These are phyloP conservation scores for Populus hybrid DNA, from an alignment of 441 rosid species.

Conservation along the genomic window DNA sequence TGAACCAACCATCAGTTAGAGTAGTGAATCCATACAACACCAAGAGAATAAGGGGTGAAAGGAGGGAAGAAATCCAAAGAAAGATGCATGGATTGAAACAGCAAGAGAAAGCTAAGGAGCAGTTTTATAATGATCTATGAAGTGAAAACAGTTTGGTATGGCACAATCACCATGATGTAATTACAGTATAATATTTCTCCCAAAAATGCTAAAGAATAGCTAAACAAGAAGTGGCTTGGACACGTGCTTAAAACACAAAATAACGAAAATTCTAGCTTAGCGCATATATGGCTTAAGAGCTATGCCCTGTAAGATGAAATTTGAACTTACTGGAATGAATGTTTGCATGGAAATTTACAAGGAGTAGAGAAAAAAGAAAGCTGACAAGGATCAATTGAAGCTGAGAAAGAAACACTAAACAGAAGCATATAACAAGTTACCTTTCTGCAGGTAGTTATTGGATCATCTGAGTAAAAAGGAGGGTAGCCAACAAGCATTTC, in stretches of 20 bases:
- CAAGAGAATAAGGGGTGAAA: not conserved
- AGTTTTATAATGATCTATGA: not conserved
- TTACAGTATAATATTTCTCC: conserved; percentile 6
- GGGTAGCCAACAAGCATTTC: conserved; percentile 99
- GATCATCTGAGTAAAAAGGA: conserved; percentile 95
- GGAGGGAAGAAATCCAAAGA: not conserved
- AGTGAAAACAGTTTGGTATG: conserved; percentile 2
- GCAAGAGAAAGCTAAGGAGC: conserved; percentile 6
- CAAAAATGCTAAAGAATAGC: conserved; percentile 1
- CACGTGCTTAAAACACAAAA: not conserved
- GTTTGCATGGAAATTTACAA: not conserved
- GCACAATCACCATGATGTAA: not conserved
- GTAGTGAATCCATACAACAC: not conserved
- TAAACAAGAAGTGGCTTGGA: not conserved
- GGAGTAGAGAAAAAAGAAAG: not conserved
- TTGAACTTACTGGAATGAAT: not conserved
- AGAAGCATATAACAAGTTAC: conserved; percentile 29
- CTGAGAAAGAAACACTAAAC: conserved; percentile 9
- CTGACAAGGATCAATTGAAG: conserved; percentile 8
- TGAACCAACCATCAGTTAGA: conserved; percentile 6
- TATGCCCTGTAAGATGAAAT: not conserved
- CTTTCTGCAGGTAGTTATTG: conserved; percentile 90
- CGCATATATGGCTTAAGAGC: not conserved
- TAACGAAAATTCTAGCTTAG: not conserved
- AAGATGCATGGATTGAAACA: conserved; percentile 1